Evolutionary conservation across 2,329 filamentous ascomycete genomes (phyloP).

Genomic region (Endoconidiophora polonica): DNA sequence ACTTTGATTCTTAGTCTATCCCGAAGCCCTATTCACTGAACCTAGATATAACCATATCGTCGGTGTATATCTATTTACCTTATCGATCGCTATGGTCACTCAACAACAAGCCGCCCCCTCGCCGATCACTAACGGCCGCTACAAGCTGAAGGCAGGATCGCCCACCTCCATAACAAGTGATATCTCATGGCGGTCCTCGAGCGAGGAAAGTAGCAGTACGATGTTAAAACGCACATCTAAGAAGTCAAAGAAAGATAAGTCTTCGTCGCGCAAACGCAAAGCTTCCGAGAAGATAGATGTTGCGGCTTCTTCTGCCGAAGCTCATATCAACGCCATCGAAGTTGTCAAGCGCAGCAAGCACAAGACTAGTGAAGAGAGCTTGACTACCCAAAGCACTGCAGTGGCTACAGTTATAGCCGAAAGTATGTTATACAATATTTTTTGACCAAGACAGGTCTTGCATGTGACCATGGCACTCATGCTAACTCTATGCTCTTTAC

Average conservation of each 20-base stretch:
- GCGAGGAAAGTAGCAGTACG: slow-evolving; percentile 10
- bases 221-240: slow-evolving; percentile 8
- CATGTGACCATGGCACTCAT: neutral
- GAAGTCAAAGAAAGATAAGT: slow-evolving; percentile 11
- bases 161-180: neutral
- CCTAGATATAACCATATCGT: too few relatives aligned
- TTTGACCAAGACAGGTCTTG: neutral
- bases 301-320: slow-evolving; percentile 15
- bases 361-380: neutral
- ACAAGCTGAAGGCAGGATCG: slow-evolving; percentile 5
- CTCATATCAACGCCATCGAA: neutral
- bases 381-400: neutral
- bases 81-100: slow-evolving; percentile 8
- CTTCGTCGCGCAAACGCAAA: slow-evolving; percentile 17
- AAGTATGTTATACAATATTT: neutral
- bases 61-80: too few relatives aligned
- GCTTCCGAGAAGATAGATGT: slow-evolving; percentile 26
- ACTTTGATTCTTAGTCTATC: too few relatives aligned
- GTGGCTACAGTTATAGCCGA: neutral
- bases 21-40: too few relatives aligned
- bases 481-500: neutral
- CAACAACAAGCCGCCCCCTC: slow-evolving; percentile 1
- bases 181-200: slow-evolving; percentile 7
- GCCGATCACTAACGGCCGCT: slow-evolving; percentile 3
- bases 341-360: slow-evolving; percentile 9